Base-by-base conservation (phyloP, 495 filamentous ascomycete species). In the Aspergillus nanangensis region DNA sequence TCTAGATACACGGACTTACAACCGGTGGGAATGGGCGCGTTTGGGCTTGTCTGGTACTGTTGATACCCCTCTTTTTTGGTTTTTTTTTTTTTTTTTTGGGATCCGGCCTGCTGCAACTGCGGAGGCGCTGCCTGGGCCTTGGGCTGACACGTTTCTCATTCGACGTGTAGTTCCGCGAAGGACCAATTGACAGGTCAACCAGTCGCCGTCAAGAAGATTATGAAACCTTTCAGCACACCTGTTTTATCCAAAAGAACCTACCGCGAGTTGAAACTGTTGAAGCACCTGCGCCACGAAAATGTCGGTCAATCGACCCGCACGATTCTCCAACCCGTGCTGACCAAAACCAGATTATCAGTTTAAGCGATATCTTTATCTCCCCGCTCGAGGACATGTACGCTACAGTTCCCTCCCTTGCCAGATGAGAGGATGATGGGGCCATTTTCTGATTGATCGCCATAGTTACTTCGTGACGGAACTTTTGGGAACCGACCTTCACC, bases 281-380 rank as follows among this genome's bases (percentile, higher is more conserved):
- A 98, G 72, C 93, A 98, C 61, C 72, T 98, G 35, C 86, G 82
- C 56, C 93, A 98, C 64, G 93, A 98, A 69, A 98, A 98, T 75
- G 93, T 97, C 63, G 45, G 63, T 61, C 38, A 20, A 23, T 48
- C 27, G 37, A 38, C 19, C 33, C 42, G 39, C 41, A 33, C 20
- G 34, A 31, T n/a, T 8, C 33, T 25, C 5, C 22, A 11, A 33
- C 38, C 14, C 44, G 14, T 10, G 24, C 25, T 35, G 31, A 18
- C 56, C 67, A 48, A 69, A 47, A 25, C 11, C 33, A 96, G 91
- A 87, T 98, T 57, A 98, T 98, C 59, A 95, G 90, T 56, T 77
- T 98, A 52, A 97, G 90, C 74, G 93, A 98, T 65, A 96, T 98
- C 72, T 98, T 98, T 72, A 98, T 98, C 65, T 98, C 93, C 18